phyloP scores from a whole-genome alignment of 306 rosid species.

The Adenanthera pavonina region DNA sequence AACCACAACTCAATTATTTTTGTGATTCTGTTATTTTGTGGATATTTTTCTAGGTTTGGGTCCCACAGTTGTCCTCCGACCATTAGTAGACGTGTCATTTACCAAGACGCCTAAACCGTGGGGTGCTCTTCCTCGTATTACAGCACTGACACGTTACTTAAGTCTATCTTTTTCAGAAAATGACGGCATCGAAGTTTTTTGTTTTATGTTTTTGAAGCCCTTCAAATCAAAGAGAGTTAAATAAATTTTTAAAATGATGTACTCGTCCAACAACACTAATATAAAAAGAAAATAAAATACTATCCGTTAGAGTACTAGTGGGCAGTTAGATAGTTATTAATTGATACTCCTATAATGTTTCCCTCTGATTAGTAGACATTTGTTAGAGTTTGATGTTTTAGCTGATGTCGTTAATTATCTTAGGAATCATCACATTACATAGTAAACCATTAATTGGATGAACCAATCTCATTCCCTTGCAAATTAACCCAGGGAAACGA shows the following conservation, averaged over 20 bases:
- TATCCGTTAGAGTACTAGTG: neutral
- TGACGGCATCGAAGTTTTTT: neutral
- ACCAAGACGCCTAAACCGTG: neutral
- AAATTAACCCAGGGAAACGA: too few relatives aligned
- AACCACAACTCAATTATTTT: slow-evolving; percentile 19
- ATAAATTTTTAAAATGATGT: too few relatives aligned
- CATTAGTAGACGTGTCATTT: neutral
- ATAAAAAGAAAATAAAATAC: neutral
- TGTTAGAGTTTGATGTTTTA: neutral
- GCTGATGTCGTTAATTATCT: neutral
- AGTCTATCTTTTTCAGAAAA: neutral
- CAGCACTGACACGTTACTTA: neutral
- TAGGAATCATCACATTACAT: neutral
- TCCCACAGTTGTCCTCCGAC: neutral
- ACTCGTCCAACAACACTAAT: too few relatives aligned
- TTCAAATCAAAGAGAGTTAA: neutral
- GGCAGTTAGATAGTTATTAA: neutral
- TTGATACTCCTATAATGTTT: neutral
- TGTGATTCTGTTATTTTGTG: neutral
- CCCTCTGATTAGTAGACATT: neutral
- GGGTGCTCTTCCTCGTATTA: neutral
- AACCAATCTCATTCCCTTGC: too few relatives aligned
- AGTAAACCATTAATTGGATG: neutral
- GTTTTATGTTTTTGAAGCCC: neutral
- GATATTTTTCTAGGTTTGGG: neutral